Percentiles rank a stretch among this genome's conserved stretches.
Evolutionary conservation across 208 protist species (phyloP).

Genomic region (Leishmania major): DNA sequence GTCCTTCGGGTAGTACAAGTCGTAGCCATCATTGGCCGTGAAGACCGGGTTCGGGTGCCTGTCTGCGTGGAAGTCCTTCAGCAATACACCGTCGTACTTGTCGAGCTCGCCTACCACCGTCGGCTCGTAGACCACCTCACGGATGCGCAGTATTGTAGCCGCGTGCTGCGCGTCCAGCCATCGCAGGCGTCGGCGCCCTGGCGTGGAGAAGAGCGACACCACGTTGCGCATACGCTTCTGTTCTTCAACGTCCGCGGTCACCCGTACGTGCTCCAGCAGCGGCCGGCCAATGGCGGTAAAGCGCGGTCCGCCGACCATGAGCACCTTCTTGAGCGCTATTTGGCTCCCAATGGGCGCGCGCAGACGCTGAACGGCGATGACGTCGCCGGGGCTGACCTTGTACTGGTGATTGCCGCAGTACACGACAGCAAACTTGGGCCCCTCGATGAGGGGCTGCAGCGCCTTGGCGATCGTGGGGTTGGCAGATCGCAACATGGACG

Average conservation of each 20-base stretch:
- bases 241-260: constrained; percentile 88
- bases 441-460: constrained; percentile 57
- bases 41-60: constrained; percentile 74
- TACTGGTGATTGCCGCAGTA: constrained; percentile 90
- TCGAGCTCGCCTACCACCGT: constrained; percentile 79
- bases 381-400: constrained; percentile 81
- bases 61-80: constrained; percentile 43
- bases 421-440: constrained; percentile 89
- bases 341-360: constrained; percentile 72
- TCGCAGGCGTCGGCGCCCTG: constrained; percentile 57
- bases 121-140: constrained; percentile 73
- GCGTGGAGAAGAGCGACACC: constrained; percentile 78
- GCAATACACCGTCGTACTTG: constrained; percentile 77
- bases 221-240: constrained; percentile 90
- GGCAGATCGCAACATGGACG: constrained; percentile 36
- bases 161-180: constrained; percentile 84
- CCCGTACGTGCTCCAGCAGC: constrained; percentile 61
- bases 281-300: constrained; percentile 92
- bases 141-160: constrained; percentile 84
- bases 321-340: constrained; percentile 89
- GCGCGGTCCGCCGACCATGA: constrained; percentile 81
- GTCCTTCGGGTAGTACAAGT: constrained; percentile 67
- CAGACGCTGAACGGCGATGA: constrained; percentile 86
- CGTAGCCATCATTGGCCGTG: constrained; percentile 56
- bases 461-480: constrained; percentile 47